Base-by-base conservation (phyloP, 2,329 filamentous ascomycete genomes). In the Alternaria sp. region DNA sequence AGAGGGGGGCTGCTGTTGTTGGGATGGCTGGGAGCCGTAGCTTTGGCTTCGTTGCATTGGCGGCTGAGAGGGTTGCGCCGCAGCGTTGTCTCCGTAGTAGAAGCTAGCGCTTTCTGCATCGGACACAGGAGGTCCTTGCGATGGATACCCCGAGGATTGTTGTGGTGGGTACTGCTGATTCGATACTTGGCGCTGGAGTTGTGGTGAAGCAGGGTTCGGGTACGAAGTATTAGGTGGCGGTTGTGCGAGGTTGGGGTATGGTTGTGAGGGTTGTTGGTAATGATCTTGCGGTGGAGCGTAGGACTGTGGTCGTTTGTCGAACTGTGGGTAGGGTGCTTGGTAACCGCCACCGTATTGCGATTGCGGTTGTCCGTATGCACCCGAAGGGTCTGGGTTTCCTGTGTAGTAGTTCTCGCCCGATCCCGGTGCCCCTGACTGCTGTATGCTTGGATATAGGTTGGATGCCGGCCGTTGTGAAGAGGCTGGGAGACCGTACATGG, bases 321-420 rank as follows among this genome's bases (percentile, higher is more conserved):
- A 79, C 44, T 79, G 74, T 25, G 76, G 60, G 45, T 81, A 79
- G n/a, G 77, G 65, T 26, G 72, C 58, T 43, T 72, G 72, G 15
- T 69, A 68, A 57, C 82, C 83, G 41, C 83, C 82, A n/a, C 79
- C 78, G 65, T 89, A 90, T 41, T 82, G 79, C 18, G 84, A 82
- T 56, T 87, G 86, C 11, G 84, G 83, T 49, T 82, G 76, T 11
- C 78, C 80, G 66, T 87, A 86, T 6, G 84, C 75, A 9, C 84
- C 82, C 79, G 80, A 74, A 68, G 80, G 78, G 54, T 80, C 83
- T 45, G 87, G 82, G 69, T 90, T 91, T 37, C 88, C 88, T 14
- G 89, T 92, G 78, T 97, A 97, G 78, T 92, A 97, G 79, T 85
- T 95, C 76, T 97, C 94, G 10, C 89, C 89, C 1, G 86, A 87